Evolutionary conservation across 2,329 filamentous ascomycete species (phyloP), one percentile per base, ranked within the genome.

Genomic region (Colletotrichum magnum): DNA sequence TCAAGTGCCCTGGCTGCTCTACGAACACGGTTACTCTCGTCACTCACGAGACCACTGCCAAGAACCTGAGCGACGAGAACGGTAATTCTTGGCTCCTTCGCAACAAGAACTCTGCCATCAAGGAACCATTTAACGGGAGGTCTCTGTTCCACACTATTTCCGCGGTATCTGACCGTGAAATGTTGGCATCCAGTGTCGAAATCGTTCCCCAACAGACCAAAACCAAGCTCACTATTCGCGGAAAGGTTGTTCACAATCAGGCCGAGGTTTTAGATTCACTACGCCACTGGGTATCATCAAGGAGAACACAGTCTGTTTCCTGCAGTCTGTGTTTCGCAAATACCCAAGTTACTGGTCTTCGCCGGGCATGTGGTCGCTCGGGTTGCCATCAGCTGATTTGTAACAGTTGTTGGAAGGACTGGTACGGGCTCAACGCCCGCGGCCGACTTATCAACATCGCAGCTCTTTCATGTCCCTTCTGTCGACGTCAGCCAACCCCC

Each of bases 391-490:
- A 86, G 74, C 73, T 74, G 5, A 79, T 87, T 59, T 87, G 85
- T 73, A 71, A 71, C 5, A 72, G 68, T 13, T 87, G 85, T 66
- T 71, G 79, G 10, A 68, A 73, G 18, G 74, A 71, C 2, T 87
- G 85, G 85, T 86, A 87, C 66, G 83, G 83, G 0, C 74, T 83
- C 66, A 87, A 87, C 72, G 58, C 51, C 0, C 74, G 78, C 1
- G 84, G 85, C 1, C 73, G 73, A 1, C 77, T 86, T 13, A 80
- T 87, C 73, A 86, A 87, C 68, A 73, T 82, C 0, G 83, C 84
- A 0, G 84, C 86, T 0, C 80, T 88, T 5, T 77, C 74, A 2
- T 87, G 85, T 67, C 84, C 85, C 1, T 87, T 87, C 75, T 88
- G 85, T 68, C 79, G 85, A 26, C 80, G 85, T 0, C 76, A 73